Evolutionary conservation across 1,284 basidiomycete species (phyloP).

Genomic region (Microbotryum violaceum): DNA sequence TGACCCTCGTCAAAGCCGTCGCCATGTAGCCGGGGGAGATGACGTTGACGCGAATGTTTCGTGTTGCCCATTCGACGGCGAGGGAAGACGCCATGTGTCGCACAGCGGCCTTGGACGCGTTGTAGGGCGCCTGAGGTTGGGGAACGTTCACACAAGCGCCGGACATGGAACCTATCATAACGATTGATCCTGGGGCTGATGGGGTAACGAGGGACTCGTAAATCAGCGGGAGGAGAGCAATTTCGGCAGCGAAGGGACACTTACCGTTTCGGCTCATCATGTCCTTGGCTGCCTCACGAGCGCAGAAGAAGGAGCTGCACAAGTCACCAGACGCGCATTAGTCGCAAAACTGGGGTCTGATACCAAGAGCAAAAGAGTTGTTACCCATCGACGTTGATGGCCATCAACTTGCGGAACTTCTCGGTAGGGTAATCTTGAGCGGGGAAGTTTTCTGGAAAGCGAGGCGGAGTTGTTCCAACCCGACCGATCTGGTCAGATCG

Average conservation of each 20-base stretch:
- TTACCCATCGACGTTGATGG: slow-evolving; percentile 85
- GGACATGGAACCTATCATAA: slow-evolving; percentile 82
- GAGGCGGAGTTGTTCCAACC: slow-evolving; percentile 12
- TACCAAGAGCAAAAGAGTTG: background rate
- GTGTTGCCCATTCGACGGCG: slow-evolving; percentile 81
- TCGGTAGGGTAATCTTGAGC: slow-evolving; percentile 71
- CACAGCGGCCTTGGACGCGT: slow-evolving; percentile 69
- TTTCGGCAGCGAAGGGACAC: background rate
- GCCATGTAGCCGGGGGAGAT: slow-evolving; percentile 45
- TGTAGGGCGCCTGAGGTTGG: slow-evolving; percentile 89
- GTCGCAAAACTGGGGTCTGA: too few species aligned
- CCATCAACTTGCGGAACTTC: slow-evolving; percentile 59
- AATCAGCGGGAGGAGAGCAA: background rate
- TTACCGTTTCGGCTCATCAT: slow-evolving; percentile 46
- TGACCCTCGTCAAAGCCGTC: slow-evolving; percentile 28
- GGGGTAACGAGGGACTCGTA: background rate
- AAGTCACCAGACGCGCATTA: too few species aligned
- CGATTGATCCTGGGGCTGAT: slow-evolving; percentile 60
- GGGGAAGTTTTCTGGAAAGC: slow-evolving; percentile 80
- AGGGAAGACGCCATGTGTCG: slow-evolving; percentile 79
- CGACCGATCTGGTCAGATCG: slow-evolving; percentile 6
- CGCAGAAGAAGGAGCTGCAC: slow-evolving; percentile 65
- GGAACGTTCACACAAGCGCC: slow-evolving; percentile 57
- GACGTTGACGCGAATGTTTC: slow-evolving; percentile 72
- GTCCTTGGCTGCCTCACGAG: slow-evolving; percentile 73